Percentiles rank a stretch among this genome's conserved stretches.
Evolutionary conservation across 2,329 filamentous ascomycete species (phyloP).

Genomic region (Tolypocladium guangdongense): DNA sequence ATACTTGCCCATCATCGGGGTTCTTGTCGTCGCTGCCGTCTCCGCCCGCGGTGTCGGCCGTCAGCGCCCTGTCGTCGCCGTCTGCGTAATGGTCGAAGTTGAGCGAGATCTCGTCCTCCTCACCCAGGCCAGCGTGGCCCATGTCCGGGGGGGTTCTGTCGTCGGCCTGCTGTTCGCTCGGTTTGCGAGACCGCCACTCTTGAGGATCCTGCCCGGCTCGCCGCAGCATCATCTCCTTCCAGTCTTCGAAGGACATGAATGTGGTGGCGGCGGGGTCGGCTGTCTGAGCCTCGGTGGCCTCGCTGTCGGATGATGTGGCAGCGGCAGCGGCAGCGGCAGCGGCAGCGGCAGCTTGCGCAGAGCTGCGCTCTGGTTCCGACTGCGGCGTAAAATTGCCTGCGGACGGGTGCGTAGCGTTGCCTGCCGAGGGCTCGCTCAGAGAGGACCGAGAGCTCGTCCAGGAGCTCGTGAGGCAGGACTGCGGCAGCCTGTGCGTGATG

Average conservation of each 20-base stretch:
- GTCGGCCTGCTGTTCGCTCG: conserved; percentile 37
- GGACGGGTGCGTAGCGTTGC: neutral
- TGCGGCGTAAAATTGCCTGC: neutral
- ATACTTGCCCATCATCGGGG: conserved; percentile 29
- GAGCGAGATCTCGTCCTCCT: conserved; percentile 71
- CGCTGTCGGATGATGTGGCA: neutral
- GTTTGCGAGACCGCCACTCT: conserved; percentile 53
- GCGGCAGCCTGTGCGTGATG: conserved; percentile 66
- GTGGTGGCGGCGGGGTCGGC: conserved; percentile 21
- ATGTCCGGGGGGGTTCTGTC: conserved; percentile 45
- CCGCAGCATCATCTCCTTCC: conserved; percentile 88
- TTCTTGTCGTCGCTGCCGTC: conserved; percentile 9
- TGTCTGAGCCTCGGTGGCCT: conserved; percentile 3
- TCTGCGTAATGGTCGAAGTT: conserved; percentile 34
- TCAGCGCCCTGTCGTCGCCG: conserved; percentile 4
- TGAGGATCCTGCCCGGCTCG: conserved; percentile 66
- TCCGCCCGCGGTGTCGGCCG: neutral
- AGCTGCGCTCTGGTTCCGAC: neutral
- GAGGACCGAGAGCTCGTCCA: conserved; percentile 29
- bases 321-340: neutral
- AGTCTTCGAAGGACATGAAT: conserved; percentile 96
- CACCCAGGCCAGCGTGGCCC: conserved; percentile 68
- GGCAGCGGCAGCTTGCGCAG: neutral
- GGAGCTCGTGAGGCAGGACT: conserved; percentile 61
- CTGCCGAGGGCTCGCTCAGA: neutral